Conservation (phyloP, 2,329 filamentous ascomycete species). For the Ophiostoma fasciatum region DNA sequence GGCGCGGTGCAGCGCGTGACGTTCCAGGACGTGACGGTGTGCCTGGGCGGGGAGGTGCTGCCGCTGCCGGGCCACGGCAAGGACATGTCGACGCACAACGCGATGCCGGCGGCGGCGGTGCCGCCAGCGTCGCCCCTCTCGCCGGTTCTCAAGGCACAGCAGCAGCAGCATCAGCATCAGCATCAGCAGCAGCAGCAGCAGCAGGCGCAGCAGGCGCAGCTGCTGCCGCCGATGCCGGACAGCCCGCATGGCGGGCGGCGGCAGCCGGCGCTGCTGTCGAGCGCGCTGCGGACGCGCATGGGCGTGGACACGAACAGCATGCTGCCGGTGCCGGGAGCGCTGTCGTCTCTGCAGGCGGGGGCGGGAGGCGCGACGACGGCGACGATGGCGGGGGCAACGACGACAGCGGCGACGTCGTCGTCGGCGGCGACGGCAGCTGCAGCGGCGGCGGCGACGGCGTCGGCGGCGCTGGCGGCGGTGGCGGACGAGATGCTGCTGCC, state of each 20-base stretch:
- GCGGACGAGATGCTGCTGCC: not conserved
- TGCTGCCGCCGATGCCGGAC: constrained; percentile 5
- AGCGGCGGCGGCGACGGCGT: constrained; percentile 13
- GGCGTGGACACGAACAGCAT: constrained; percentile 1
- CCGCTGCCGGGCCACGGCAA: constrained; percentile 44
- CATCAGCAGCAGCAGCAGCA: constrained; percentile 17
- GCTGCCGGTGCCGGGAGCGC: constrained; percentile 4
- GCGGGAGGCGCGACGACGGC: constrained; percentile 6
- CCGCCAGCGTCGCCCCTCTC: constrained; percentile 33
- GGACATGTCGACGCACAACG: constrained; percentile 60
- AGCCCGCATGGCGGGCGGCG: constrained; percentile 11
- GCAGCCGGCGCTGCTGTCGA: constrained; percentile 20
- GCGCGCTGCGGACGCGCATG: constrained; percentile 17
- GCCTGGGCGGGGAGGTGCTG: constrained; percentile 53
- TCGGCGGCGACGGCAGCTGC: not conserved
- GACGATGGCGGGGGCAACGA: constrained; percentile 24
- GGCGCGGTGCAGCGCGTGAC: constrained; percentile 61
- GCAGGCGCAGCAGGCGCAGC: constrained; percentile 11
- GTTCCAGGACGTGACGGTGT: constrained; percentile 60
- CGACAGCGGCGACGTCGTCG: not conserved
- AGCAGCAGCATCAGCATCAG: constrained; percentile 20
- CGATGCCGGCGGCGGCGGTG: constrained; percentile 26
- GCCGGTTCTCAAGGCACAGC: constrained; percentile 40
- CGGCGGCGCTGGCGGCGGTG: constrained; percentile 22
- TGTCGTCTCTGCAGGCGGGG: constrained; percentile 4